phyloP scores from a whole-genome alignment of 257 asterid species.

The Nicotiana tomentosiformis region DNA sequence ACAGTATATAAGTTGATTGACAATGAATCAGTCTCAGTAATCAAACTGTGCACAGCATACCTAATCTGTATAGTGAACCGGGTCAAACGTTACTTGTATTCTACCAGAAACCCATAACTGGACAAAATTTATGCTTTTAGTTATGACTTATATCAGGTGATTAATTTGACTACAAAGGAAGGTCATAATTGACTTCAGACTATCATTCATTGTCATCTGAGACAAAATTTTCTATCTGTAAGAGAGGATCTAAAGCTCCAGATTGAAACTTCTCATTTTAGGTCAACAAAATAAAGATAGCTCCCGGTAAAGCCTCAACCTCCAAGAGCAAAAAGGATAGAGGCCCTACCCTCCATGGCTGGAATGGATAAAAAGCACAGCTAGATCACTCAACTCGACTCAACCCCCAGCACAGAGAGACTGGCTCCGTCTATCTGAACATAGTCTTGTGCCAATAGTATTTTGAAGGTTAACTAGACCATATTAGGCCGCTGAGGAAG shows the following conservation, averaged over 20 bases:
- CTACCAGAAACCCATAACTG: background rate
- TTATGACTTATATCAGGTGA: background rate
- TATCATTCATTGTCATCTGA: background rate
- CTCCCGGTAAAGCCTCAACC: background rate
- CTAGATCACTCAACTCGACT: background rate
- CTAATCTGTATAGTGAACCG: background rate
- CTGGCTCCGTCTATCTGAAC: background rate
- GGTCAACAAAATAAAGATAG: background rate
- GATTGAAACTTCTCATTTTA: background rate
- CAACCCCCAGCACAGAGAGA: background rate
- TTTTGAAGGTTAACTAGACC: slow-evolving; percentile 35
- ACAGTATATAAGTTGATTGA: background rate
- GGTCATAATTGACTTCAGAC: background rate
- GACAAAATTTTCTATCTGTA: background rate
- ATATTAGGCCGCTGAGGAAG: slow-evolving; percentile 87
- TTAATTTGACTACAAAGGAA: background rate
- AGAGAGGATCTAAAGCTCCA: background rate
- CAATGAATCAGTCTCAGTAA: background rate
- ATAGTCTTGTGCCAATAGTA: background rate
- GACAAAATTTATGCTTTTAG: background rate
- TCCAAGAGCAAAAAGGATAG: background rate
- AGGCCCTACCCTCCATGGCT: background rate
- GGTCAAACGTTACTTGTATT: background rate
- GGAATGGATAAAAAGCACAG: background rate
- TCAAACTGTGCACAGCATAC: too few species aligned